Conservation (phyloP, 164 flowering plant species). For the Taxillus chinensis region DNA sequence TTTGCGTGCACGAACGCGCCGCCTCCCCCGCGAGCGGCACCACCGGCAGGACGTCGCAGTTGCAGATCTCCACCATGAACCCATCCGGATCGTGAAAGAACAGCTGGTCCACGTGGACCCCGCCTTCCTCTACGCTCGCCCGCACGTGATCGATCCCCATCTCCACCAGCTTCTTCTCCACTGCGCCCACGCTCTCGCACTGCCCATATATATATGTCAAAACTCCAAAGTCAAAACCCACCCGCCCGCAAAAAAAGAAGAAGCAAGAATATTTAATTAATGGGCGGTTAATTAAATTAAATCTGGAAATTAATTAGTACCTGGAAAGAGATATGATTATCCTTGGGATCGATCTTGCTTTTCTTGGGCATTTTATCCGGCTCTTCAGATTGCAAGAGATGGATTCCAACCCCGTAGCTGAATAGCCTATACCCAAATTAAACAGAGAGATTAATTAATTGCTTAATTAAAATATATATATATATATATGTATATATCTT, state of each 20-base stretch:
- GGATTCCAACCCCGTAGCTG: constrained; percentile 65
- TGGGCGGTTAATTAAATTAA: no score
- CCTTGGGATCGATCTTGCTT: constrained; percentile 63
- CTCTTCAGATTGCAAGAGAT: constrained; percentile 56
- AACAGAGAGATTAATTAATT: not conserved
- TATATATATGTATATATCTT: no score
- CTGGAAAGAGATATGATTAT: constrained; percentile 80
- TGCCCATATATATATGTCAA: no score
- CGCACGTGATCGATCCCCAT: constrained; percentile 41
- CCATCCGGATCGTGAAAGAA: constrained; percentile 94
- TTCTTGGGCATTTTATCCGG: constrained; percentile 43
- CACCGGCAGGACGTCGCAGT: constrained; percentile 72
- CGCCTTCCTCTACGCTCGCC: constrained; percentile 56
- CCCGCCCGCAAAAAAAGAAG: no score
- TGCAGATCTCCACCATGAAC: constrained; percentile 88
- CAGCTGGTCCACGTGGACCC: constrained; percentile 58
- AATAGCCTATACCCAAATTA: constrained; percentile 36
- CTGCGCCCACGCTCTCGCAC: constrained; percentile 81
- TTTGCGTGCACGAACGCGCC: constrained; percentile 33
- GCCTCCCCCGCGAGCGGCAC: constrained; percentile 52
- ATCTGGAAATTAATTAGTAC: constrained; percentile 16
- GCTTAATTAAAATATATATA: no score
- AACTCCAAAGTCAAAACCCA: no score
- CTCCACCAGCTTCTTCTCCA: constrained; percentile 59
- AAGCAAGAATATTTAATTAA: no score